Evolutionary conservation across 129 eudicot genomes (phyloP), one percentile per base, ranked within the genome.

Genomic region (Smallanthus sonchifolius): DNA sequence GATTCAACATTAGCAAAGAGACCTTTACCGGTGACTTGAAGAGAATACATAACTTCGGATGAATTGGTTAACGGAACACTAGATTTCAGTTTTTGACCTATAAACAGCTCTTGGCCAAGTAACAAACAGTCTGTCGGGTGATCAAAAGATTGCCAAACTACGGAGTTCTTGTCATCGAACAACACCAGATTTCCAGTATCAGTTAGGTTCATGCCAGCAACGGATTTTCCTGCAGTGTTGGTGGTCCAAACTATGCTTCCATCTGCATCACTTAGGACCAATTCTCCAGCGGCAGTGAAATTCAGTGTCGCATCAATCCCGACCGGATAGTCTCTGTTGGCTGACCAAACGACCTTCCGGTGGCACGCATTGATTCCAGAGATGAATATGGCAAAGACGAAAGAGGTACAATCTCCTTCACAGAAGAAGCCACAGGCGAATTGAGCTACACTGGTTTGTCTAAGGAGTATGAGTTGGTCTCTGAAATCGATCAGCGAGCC

Each of bases 231-330:
- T 2, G 62, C 35, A 20, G 62, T 55, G 62, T 55, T 55, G 62
- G 62, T 55, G 62, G 35, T 55, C 62, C 62, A 55, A 55, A 20
- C 62, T 55, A 55, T 55, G 34, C 62, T 55, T 55, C 62, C 62
- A 20, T 55, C 13, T 55, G 0, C 62, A 20, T 55, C 62, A 5
- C 8, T 19, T 55, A 55, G 32, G 11, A 20, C 35, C 62, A 55
- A 8, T 7, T 55, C 62, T 55, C 62, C 35, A 20, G 4, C 62
- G 19, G 34, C 13, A 0, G 62, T 55, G 34, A 55, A 55, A 55
- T 20, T 55, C 62, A 55, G 35, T 20, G 8, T 55, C 5, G 62
- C 62, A 55, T 55, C 3, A 8, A 0, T 1, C 62, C 32, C 10
- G 5, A 55, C 62, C 2, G 62, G 62, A 19, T 19, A 35, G 10